Percentiles rank a stretch among this genome's conserved stretches.
phyloP scores from a whole-genome alignment of 2,329 filamentous ascomycete genomes.

The Immersiporthe knoxdaviesiana region DNA sequence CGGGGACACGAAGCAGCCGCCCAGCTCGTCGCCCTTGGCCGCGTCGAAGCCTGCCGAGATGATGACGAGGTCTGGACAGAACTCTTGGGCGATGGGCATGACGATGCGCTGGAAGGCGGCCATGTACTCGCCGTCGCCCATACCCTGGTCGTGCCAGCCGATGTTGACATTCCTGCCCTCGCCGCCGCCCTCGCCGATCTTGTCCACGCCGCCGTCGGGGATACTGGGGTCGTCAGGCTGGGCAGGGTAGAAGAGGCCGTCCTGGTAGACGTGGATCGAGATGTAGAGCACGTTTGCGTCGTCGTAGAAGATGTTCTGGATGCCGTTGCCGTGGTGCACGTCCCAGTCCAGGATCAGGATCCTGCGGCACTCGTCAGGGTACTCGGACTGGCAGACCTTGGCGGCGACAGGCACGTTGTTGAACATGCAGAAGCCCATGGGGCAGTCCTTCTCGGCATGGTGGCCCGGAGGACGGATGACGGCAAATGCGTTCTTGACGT shows the following conservation, averaged over 20 bases:
- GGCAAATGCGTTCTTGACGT: slow-evolving; percentile 92
- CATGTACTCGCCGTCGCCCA: slow-evolving; percentile 97
- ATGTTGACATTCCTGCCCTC: slow-evolving; percentile 69
- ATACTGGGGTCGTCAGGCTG: slow-evolving; percentile 59
- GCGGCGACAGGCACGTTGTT: slow-evolving; percentile 96
- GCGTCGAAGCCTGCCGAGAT: slow-evolving; percentile 96
- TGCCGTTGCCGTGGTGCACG: slow-evolving; percentile 82
- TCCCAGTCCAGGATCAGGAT: slow-evolving; percentile 94
- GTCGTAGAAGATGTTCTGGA: slow-evolving; percentile 94
- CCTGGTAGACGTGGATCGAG: slow-evolving; percentile 85
- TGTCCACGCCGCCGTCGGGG: slow-evolving; percentile 64
- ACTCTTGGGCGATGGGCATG: slow-evolving; percentile 94
- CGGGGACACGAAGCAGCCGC: slow-evolving; percentile 89
- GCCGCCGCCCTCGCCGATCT: slow-evolving; percentile 59
- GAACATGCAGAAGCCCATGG: slow-evolving; percentile 96
- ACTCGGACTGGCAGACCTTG: slow-evolving; percentile 82
- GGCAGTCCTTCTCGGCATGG: slow-evolving; percentile 82
- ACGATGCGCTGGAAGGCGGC: slow-evolving; percentile 94
- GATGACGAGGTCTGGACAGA: slow-evolving; percentile 91
- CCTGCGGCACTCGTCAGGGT: slow-evolving; percentile 80
- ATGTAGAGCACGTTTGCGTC: slow-evolving; percentile 96
- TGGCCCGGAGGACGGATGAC: slow-evolving; percentile 95
- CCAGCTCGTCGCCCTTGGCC: slow-evolving; percentile 88
- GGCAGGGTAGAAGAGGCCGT: slow-evolving; percentile 84
- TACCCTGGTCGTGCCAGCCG: slow-evolving; percentile 70